phyloP scores from a whole-genome alignment of 208 protist species.

The Wallacemonas rigidus region DNA sequence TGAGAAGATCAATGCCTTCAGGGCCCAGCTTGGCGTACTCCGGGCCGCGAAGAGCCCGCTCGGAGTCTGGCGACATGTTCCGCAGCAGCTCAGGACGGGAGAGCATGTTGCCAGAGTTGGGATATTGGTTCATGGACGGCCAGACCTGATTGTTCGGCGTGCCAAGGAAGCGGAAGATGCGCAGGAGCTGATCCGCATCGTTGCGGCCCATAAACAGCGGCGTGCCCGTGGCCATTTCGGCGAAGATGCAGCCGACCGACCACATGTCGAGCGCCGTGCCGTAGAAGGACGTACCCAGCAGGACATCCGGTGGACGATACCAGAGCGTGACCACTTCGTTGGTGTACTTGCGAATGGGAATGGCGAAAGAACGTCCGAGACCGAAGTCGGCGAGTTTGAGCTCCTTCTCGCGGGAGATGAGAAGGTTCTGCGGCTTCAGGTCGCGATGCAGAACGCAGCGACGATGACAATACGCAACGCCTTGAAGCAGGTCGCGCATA shows the following conservation, averaged over 20 bases:
- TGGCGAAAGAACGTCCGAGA: conserved; percentile 82
- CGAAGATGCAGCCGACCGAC: conserved; percentile 95
- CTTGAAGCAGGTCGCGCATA: conserved; percentile 76
- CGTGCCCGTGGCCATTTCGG: conserved; percentile 88
- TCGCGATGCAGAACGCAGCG: conserved; percentile 87
- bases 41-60: conserved; percentile 46
- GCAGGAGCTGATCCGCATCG: conserved; percentile 95
- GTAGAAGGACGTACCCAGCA: conserved; percentile 90
- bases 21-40: conserved; percentile 67
- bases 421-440: conserved; percentile 90
- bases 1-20: conserved; percentile 68
- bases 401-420: conserved; percentile 80
- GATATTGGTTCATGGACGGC: conserved; percentile 88
- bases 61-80: conserved; percentile 53
- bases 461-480: conserved; percentile 81
- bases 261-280: conserved; percentile 92
- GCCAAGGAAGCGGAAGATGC: conserved; percentile 95
- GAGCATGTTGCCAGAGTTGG: conserved; percentile 81
- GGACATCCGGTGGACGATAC: conserved; percentile 95
- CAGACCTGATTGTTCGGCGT: conserved; percentile 94
- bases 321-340: conserved; percentile 94
- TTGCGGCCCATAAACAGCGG: conserved; percentile 97
- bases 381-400: conserved; percentile 92
- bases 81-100: conserved; percentile 68
- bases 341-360: conserved; percentile 85